Conservation (phyloP, 2,329 filamentous ascomycete genomes). For the Trichoderma sp. region DNA sequence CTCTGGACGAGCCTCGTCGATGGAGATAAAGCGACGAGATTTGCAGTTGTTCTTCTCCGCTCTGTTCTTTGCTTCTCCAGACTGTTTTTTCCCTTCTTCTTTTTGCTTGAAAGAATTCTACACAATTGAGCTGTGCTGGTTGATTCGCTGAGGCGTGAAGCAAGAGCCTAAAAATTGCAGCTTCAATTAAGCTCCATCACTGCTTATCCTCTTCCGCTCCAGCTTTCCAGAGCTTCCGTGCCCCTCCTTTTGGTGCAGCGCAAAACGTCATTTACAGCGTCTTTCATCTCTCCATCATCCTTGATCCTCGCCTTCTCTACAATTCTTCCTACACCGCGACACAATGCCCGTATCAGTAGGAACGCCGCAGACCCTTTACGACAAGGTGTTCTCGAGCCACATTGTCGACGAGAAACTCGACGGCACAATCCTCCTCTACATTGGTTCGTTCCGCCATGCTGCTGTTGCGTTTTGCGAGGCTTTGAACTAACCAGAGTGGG, state of each 20-base stretch:
- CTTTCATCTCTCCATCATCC: not conserved
- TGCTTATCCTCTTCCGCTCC: constrained; percentile 13
- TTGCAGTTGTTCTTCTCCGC: not conserved
- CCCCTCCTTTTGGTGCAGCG: constrained; percentile 11
- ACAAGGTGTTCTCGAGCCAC: constrained; percentile 95
- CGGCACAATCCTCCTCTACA: constrained; percentile 90
- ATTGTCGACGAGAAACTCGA: constrained; percentile 95
- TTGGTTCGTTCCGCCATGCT: constrained; percentile 62
- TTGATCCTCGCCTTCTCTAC: constrained; percentile 13
- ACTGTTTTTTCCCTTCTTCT: not conserved
- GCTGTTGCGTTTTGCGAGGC: not conserved
- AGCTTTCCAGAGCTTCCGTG: constrained; percentile 14
- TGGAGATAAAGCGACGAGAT: constrained; percentile 5
- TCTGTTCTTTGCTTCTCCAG: not conserved
- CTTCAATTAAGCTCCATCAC: constrained; percentile 11
- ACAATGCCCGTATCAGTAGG: constrained; percentile 75
- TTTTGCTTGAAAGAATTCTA: not conserved
- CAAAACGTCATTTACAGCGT: constrained; percentile 9
- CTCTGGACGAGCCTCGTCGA: constrained; percentile 3
- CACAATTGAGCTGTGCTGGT: not conserved
- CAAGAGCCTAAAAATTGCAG: not conserved
- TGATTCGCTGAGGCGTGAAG: not conserved
- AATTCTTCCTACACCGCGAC: not conserved
- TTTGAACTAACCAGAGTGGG: constrained; percentile 10
- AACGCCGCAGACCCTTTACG: constrained; percentile 84